These are phyloP conservation scores for Juncus effusus DNA, from an alignment of 176 grass and related monocot species.

Conservation along the genomic window DNA sequence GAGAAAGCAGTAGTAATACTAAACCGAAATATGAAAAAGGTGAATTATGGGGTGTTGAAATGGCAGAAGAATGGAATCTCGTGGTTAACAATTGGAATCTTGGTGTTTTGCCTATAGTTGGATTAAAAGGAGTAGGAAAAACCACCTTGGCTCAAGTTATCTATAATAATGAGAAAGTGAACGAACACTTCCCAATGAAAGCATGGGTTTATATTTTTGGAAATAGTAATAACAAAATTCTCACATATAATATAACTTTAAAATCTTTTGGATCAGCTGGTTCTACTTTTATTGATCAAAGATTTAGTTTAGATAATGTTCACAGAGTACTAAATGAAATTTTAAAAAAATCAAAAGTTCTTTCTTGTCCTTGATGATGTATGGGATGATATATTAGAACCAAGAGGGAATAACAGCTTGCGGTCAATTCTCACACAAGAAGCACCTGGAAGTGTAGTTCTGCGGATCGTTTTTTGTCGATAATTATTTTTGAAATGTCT, in stretches of 20 bases:
- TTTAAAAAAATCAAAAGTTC: neutral
- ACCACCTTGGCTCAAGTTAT: conserved; percentile 17
- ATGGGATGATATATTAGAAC: neutral
- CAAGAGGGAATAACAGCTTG: neutral
- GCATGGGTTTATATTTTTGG: conserved; percentile 11
- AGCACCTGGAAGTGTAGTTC: neutral
- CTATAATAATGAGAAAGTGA: neutral
- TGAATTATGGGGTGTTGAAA: too few species aligned
- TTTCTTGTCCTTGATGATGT: conserved; percentile 1
- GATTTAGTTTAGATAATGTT: too few species aligned
- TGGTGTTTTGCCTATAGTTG: conserved; percentile 4
- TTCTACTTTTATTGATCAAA: too few species aligned
- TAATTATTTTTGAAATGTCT: too few species aligned
- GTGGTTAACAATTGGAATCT: neutral
- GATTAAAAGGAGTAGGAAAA: conserved; percentile 22
- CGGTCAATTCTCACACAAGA: neutral
- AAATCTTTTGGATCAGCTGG: neutral
- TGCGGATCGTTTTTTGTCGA: too few species aligned
- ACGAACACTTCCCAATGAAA: neutral
- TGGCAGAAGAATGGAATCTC: too few species aligned
- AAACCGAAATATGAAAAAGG: too few species aligned
- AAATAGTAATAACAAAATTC: neutral
- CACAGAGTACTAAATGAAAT: neutral
- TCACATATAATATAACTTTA: neutral
- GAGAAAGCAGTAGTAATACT: too few species aligned